A percentile compares a stretch with the other conserved stretches of the same genome.
These are phyloP conservation scores for Pythium grandisporangium DNA, from an alignment of 352 stramenopile genomes.

Conservation along the genomic window DNA sequence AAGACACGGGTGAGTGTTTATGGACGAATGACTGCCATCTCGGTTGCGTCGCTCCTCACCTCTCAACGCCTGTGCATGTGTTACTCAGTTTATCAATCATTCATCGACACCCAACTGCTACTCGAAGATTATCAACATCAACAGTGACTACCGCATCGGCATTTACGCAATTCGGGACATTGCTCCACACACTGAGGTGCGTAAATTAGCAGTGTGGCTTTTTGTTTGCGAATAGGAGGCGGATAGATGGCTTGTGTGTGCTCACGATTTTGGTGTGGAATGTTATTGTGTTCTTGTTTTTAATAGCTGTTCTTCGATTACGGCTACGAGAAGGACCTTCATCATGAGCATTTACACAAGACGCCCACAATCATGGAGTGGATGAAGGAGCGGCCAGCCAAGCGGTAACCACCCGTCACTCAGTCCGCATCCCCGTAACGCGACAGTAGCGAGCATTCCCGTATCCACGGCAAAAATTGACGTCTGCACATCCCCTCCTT, in stretches of 20 bases:
- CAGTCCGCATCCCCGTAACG: background rate
- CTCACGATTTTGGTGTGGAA: too few relatives aligned
- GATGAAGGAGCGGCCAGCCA: slow-evolving; percentile 50
- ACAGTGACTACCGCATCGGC: slow-evolving; percentile 89
- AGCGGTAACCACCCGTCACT: too few relatives aligned
- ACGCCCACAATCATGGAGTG: slow-evolving; percentile 49
- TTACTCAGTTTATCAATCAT: slow-evolving; percentile 91
- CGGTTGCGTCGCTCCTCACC: too few relatives aligned
- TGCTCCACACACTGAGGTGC: slow-evolving; percentile 73
- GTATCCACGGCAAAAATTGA: too few relatives aligned
- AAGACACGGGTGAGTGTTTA: slow-evolving; percentile 66
- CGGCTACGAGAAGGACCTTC: slow-evolving; percentile 61
- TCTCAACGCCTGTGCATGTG: too few relatives aligned
- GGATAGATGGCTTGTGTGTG: too few relatives aligned
- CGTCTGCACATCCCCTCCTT: too few relatives aligned
- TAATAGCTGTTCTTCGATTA: slow-evolving; percentile 84
- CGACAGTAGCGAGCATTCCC: too few relatives aligned
- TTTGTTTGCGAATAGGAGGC: too few relatives aligned
- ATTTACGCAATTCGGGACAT: slow-evolving; percentile 91
- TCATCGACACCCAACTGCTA: slow-evolving; percentile 79
- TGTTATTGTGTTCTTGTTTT: slow-evolving; percentile 2
- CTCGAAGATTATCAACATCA: slow-evolving; percentile 86
- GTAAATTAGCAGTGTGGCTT: too few relatives aligned
- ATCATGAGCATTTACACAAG: slow-evolving; percentile 51
- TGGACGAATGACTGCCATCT: too few relatives aligned